Percentiles rank a stretch among this genome's conserved stretches.
These are phyloP conservation scores for Physcomitrellopsis africana DNA, from an alignment of 225 moss, liverwort and hornwort genomes.

Conservation along the genomic window DNA sequence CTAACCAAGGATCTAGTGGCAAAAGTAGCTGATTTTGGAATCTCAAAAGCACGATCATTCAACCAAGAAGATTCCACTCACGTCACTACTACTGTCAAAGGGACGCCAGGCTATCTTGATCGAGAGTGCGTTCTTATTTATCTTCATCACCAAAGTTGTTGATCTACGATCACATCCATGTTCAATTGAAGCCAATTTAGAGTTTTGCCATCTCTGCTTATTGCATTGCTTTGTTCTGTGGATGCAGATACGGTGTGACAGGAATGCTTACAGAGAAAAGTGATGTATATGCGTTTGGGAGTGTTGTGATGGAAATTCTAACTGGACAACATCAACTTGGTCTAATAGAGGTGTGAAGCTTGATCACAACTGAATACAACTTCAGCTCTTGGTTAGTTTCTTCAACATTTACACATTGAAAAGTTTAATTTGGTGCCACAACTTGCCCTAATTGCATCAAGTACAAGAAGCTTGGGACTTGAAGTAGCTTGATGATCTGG, in stretches of 20 bases:
- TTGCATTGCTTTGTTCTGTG: not conserved
- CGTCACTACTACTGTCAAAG: slow-evolving; percentile 51
- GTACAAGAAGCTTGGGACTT: slow-evolving; percentile 32
- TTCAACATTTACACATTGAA: not conserved
- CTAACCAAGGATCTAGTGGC: slow-evolving; percentile 41
- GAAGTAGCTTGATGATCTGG: slow-evolving; percentile 27
- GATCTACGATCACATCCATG: not conserved
- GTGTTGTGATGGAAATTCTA: slow-evolving; percentile 60
- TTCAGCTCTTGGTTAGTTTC: not conserved
- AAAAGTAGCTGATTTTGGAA: slow-evolving; percentile 73
- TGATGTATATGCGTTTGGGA: slow-evolving; percentile 63
- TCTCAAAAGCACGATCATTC: slow-evolving; percentile 44
- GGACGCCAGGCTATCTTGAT: slow-evolving; percentile 61
- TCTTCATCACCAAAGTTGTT: not conserved
- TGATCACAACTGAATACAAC: not conserved
- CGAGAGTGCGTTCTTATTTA: slow-evolving; percentile 45
- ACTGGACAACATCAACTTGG: slow-evolving; percentile 27
- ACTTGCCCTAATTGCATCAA: slow-evolving; percentile 9
- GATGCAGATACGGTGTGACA: slow-evolving; percentile 46
- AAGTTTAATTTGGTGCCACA: not conserved
- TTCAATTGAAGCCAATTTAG: not conserved
- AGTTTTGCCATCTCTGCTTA: not conserved
- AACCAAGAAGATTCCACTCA: slow-evolving; percentile 30
- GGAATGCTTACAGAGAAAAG: slow-evolving; percentile 56
- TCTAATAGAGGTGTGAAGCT: slow-evolving; percentile 30